Evolutionary conservation across 768 basidiomycete genomes (phyloP), one percentile per base, ranked within the genome.

Genomic region (Russula griseocarnosa): DNA sequence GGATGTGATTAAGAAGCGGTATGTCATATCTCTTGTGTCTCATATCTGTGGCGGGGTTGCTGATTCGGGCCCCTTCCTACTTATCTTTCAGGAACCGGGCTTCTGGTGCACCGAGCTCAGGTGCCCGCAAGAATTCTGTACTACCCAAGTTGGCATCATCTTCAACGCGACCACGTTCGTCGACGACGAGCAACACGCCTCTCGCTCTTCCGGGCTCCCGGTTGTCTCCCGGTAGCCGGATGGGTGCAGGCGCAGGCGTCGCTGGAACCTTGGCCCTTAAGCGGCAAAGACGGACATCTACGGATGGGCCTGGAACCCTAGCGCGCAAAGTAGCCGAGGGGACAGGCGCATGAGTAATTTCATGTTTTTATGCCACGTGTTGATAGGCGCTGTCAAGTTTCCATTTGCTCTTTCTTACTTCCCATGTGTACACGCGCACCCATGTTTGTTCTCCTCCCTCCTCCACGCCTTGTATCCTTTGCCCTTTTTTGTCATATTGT

Each of bases 1-100:
- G 49, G 93, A 98, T 73, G 89, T 95, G 52, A 97, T 96, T 76
- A 97, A 98, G 86, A 98, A 97, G 79, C 81, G 92, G 92, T 92
- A 60, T 14, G 71, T 46, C 71, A 57, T 60, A 57, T 61, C 44
- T 34, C 49, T 38, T 49, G 55, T 40, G 16, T 40, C 42, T 26
- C 20, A 34, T 42, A 32, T 30, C 22, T 52, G 42, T 11, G 38
- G 51, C 52, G 44, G 36, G n/a, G 28, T 38, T 38, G 18, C 60
- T 69, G 55, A 70, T 55, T 58, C 47, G 18, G 20, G 55, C 18
- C 10, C 2, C 32, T 8, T 34, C 32, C n/a, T 55, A 54, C 58
- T 66, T 67, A 63, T 58, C 58, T 60, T 28, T 53, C 71, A 92
- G 90, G 71, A 92, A 92, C 74, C 86, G 90, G 49, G 88, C 90